phyloP scores from a whole-genome alignment of 768 basidiomycete genomes.

The Hericium coralloides region DNA sequence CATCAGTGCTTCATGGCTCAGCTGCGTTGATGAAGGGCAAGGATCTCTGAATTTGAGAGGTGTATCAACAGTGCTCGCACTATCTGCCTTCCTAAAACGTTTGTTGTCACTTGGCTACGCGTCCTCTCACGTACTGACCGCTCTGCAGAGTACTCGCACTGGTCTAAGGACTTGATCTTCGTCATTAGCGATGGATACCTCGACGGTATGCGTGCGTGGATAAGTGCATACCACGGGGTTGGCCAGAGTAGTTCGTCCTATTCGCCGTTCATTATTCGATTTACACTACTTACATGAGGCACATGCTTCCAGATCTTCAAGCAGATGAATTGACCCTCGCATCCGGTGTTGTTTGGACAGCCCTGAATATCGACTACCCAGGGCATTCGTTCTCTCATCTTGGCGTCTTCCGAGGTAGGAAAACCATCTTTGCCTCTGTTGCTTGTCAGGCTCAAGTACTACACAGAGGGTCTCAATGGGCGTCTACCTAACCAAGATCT shows the following conservation, averaged over 20 bases:
- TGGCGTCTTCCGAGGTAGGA: conserved; percentile 87
- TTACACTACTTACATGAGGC: too few species aligned
- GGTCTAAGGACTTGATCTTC: conserved; percentile 92
- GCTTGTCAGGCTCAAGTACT: neutral
- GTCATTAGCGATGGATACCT: conserved; percentile 83
- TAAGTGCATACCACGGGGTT: conserved; percentile 71
- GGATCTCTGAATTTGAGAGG: conserved; percentile 70
- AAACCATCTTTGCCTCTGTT: neutral
- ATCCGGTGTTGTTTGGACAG: conserved; percentile 93
- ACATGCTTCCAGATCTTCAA: conserved; percentile 42
- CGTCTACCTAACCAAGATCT: conserved; percentile 95
- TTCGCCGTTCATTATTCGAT: neutral
- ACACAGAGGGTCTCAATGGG: conserved; percentile 87
- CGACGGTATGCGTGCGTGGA: conserved; percentile 91
- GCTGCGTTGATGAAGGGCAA: conserved; percentile 39
- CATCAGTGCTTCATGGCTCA: conserved; percentile 86
- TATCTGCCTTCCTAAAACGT: conserved; percentile 86
- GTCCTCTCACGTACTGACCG: neutral
- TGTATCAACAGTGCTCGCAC: conserved; percentile 70
- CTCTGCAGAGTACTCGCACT: conserved; percentile 67
- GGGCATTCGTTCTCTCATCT: conserved; percentile 95
- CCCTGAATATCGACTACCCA: conserved; percentile 89
- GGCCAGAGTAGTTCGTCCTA: conserved; percentile 48
- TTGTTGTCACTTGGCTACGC: conserved; percentile 13
- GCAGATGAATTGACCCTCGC: conserved; percentile 52